Conservation (phyloP, 441 rosid species). For the California macrophylla region DNA sequence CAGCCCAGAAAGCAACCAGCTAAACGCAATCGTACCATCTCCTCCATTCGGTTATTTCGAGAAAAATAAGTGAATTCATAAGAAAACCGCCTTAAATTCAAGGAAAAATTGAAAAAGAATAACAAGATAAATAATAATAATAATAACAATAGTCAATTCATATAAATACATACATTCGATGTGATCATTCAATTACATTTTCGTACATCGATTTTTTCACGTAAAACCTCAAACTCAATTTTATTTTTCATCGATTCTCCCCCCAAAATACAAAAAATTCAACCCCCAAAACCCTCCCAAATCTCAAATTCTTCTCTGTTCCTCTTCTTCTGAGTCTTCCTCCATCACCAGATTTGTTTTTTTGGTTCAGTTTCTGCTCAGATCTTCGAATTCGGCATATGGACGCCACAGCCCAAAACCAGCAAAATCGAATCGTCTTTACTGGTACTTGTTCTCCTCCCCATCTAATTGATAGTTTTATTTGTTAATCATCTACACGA, state of each 20-base stretch:
- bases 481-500: background rate
- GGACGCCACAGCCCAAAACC: background rate
- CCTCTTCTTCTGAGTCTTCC: background rate
- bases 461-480: background rate
- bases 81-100: too few species aligned
- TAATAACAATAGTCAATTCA: background rate
- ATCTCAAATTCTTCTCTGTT: background rate
- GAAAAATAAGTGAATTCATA: too few species aligned
- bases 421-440: background rate
- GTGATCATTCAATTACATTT: background rate
- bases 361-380: conserved; percentile 4
- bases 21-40: too few species aligned
- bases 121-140: too few species aligned
- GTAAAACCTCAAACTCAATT: background rate
- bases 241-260: background rate
- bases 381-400: conserved; percentile 1
- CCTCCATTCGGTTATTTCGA: too few species aligned
- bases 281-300: background rate
- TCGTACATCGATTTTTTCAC: background rate
- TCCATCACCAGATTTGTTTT: conserved; percentile 3
- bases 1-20: too few species aligned
- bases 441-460: background rate
- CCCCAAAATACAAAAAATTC: background rate
- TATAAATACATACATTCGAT: background rate
- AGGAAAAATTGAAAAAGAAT: too few species aligned